Conservation (phyloP, 495 filamentous ascomycete genomes). For the Podospora sp. region DNA sequence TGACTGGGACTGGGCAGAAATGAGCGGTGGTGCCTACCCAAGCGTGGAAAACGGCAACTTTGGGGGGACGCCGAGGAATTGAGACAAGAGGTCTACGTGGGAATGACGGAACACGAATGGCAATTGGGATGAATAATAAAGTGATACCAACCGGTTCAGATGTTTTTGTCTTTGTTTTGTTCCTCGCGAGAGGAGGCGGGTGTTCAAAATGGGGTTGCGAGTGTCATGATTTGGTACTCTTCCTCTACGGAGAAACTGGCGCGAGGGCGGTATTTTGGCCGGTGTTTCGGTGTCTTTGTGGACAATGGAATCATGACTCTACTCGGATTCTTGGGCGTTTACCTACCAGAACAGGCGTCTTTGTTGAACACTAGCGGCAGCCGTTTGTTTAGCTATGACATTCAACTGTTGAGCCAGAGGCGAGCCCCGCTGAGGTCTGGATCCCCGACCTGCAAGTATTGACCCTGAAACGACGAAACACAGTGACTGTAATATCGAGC, state of each 20-base stretch:
- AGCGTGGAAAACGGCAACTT: conserved; percentile 57
- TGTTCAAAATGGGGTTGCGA: neutral
- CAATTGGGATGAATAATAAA: neutral
- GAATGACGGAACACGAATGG: neutral
- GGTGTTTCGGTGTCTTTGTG: neutral
- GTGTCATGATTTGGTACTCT: neutral
- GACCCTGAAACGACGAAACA: neutral
- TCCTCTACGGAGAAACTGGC: too few species aligned
- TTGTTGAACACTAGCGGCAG: neutral
- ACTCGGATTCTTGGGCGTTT: neutral
- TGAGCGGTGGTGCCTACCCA: conserved; percentile 61
- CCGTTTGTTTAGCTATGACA: neutral
- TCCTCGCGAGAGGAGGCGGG: neutral
- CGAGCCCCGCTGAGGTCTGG: neutral
- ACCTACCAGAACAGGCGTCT: neutral
- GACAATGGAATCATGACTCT: neutral
- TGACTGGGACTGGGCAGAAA: conserved; percentile 98
- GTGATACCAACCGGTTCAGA: neutral
- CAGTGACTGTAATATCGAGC: neutral
- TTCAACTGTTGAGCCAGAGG: neutral
- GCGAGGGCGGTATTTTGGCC: neutral
- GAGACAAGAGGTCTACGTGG: neutral
- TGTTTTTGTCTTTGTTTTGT: neutral
- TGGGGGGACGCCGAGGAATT: conserved; percentile 19
- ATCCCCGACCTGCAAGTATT: neutral